These are phyloP conservation scores for Phytophthora kernoviae DNA, from an alignment of 352 stramenopile genomes.

Conservation along the genomic window DNA sequence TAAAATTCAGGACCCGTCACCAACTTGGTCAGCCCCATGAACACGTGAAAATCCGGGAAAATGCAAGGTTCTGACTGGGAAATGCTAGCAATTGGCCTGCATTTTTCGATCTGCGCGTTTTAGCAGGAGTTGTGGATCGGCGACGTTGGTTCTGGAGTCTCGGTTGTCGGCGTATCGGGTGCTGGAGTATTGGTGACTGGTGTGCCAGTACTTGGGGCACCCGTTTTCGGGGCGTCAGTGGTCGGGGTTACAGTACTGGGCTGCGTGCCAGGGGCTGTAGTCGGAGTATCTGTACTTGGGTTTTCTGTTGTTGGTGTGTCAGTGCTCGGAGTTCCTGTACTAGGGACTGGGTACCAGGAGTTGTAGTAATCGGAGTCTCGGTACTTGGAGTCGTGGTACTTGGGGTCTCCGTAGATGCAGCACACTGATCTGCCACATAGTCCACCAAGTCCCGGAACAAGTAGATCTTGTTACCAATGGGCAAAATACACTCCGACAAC, in stretches of 20 bases:
- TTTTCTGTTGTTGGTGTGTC: too few species aligned
- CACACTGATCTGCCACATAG: conserved; percentile 27
- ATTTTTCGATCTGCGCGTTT: background rate
- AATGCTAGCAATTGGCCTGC: background rate
- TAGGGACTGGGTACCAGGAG: conserved; percentile 3
- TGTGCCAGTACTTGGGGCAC: background rate
- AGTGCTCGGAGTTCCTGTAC: background rate
- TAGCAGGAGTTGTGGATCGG: conserved; percentile 22
- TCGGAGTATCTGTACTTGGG: conserved; percentile 3
- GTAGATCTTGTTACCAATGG: conserved; percentile 32
- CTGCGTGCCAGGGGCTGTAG: background rate
- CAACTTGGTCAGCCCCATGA: background rate
- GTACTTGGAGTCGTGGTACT: conserved; percentile 8
- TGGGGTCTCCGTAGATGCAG: conserved; percentile 6
- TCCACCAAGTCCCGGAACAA: conserved; percentile 26
- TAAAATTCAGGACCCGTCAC: too few species aligned
- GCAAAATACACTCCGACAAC: conserved; percentile 26
- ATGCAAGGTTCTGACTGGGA: background rate
- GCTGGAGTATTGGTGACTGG: conserved; percentile 4
- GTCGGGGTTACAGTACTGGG: too few species aligned
- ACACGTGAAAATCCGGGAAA: background rate
- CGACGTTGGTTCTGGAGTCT: conserved; percentile 17
- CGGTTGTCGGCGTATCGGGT: conserved; percentile 8
- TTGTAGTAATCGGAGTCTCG: background rate
- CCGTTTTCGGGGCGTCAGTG: too few species aligned